A percentile compares a stretch with the other conserved stretches of the same genome.
Evolutionary conservation across 208 protist genomes (phyloP).

Genomic region (Trypanosoma caninum): DNA sequence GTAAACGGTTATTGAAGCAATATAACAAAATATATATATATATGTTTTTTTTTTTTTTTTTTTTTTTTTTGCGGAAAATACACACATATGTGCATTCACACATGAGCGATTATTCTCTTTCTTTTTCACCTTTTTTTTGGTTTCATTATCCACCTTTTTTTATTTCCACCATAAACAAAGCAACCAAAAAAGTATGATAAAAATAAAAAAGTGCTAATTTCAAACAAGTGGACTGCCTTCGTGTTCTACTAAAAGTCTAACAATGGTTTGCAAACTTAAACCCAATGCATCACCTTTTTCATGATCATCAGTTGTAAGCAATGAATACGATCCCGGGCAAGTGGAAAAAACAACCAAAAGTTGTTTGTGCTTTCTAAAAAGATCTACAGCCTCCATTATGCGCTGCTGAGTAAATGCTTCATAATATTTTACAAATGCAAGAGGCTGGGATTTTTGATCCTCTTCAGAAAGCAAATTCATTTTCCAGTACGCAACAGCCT

Average conservation of each 20-base stretch:
- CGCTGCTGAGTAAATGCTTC: conserved; percentile 7
- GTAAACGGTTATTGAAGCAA: too few species aligned
- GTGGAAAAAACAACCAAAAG: not conserved
- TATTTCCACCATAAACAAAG: too few species aligned
- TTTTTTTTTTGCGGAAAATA: too few species aligned
- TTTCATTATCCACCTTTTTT: too few species aligned
- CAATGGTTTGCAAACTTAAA: conserved; percentile 11
- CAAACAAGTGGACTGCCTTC: not conserved
- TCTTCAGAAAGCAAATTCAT: conserved; percentile 5
- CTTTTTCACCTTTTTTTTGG: too few species aligned
- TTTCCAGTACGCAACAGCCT: conserved; percentile 28
- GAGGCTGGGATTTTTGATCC: conserved; percentile 13
- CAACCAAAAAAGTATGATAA: too few species aligned
- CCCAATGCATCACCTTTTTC: not conserved
- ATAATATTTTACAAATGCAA: conserved; percentile 26
- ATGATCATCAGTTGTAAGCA: not conserved
- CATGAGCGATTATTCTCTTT: too few species aligned
- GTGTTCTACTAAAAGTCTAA: conserved; percentile 17
- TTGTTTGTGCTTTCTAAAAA: conserved; percentile 6
- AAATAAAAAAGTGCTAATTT: too few species aligned
- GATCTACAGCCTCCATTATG: conserved; percentile 22
- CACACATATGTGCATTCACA: too few species aligned
- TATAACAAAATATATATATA: too few species aligned
- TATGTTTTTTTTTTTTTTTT: too few species aligned
- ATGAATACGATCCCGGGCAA: not conserved